Evolutionary conservation across 495 filamentous ascomycete genomes (phyloP), one percentile per base, ranked within the genome.

Genomic region (Penicillium longicatenatum): DNA sequence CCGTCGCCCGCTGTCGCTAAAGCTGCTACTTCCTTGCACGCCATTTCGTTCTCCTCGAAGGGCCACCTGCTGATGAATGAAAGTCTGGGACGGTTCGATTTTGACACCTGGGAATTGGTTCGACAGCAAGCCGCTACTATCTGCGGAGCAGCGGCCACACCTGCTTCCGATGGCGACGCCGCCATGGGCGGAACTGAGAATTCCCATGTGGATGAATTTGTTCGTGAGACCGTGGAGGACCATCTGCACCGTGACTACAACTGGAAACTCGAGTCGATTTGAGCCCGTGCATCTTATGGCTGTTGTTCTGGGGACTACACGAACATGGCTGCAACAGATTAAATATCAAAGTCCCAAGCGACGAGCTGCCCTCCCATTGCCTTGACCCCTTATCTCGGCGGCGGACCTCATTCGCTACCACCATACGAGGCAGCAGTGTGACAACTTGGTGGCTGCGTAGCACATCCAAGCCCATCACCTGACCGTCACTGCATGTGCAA

Each of bases 51-150:
- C 62, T 89, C 88, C 24, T 88, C 85, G 7, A 83, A 86, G 50
- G 84, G 86, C 17, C 88, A 91, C 51, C 70, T 96, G 30, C 71
- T 96, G 17, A 70, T 96, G 42, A 86, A 83, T 33, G 89, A 96
- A 68, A 95, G 91, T 66, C 84, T 93, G 63, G 93, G 93, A 0
- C 71, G 74, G 30, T 98, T 97, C 63, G 83, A 82, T 20, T 78
- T 89, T 55, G 83, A 88, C 37, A 86, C 83, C 35, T 97, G 93
- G 91, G 86, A 93, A 50, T 74, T 78, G 19, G 84, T 88, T 6
- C 85, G 83, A 66, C 79, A 88, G 63, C 75, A 77, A 48, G 91
- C 88, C 30, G 76, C 83, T 62, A 66, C 72, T 24, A 80, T 84
- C 43, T 96, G 91, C 72, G 85, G 82, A 57, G 78, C 74, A 24